Evolutionary conservation across 257 asterid species (phyloP), one percentile per base, ranked within the genome.

Genomic region (Primulina eburnea): DNA sequence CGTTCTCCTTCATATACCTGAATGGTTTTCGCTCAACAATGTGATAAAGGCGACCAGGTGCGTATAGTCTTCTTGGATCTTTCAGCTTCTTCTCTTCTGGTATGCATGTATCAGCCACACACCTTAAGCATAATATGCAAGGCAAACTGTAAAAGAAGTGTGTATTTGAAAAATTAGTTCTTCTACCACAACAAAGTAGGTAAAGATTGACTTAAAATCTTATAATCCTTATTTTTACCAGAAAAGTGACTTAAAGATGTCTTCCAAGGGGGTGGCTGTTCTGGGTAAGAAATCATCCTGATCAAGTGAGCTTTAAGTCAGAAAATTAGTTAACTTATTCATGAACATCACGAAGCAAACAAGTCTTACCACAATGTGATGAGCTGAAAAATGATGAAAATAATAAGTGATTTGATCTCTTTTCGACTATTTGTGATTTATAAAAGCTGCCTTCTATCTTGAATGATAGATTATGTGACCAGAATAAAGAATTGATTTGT

Each of bases 201-300:
- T 52, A 66, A 37, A 70, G 20, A 62, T 24, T 58, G 37, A 60
- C 66, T 35, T 17, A 35, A 7, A n/a, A 26, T 64, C 26, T 30
- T 58, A 61, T 24, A 34, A 38, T 47, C 69, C 55, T 3, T 47
- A 14, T 64, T 52, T 76, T 75, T 81, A 91, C 97, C 96, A 91
- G 83, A 91, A 82, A 33, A 91, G 80, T 33, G 97, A 91, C 81
- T 91, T 89, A 86, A 91, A 91, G 71, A 91, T 84, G 81, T 91
- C 97, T 81, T 91, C 97, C 90, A 89, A 78, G n/a, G 97, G 96
- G 26, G 96, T 89, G 71, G 95, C 95, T 18, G 96, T 91, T 60
- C 96, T 88, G 57, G 96, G 96, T 84, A 91, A 87, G 85, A 91
- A 91, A 80, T 91, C 96, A 28, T 89, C 97, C 96, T 91, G 84